Evolutionary conservation across 129 eudicot genomes (phyloP), one percentile per base, ranked within the genome.

Genomic region (Arctium lappa): DNA sequence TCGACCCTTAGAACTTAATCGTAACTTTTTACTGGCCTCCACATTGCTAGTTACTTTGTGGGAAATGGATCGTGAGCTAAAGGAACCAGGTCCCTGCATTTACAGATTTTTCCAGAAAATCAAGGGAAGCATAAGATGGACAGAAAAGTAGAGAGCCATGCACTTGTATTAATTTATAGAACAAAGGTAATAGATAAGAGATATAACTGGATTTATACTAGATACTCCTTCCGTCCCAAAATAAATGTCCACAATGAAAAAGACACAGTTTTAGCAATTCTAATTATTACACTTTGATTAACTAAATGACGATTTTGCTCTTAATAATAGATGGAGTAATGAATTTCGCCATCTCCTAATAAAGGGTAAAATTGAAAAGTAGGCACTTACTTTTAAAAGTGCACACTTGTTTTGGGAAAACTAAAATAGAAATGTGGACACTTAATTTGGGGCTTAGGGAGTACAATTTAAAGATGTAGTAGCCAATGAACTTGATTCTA

Each of bases 21-120:
- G 60, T 18, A 74, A 34, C 77, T 79, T 84, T 79, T 69, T 84
- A 62, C 36, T 66, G 79, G 83, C 69, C 29, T 12, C 71, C 56
- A 1, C 3, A 33, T 48, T 65, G 72, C 78, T 22, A 13, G 70
- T 72, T 72, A 12, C 83, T 78, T 74, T 84, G 50, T 68, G 77
- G 4, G 84, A 36, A 12, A 84, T 84, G 42, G 80, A 56, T 63
- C 73, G 72, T 44, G 80, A 79, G 77, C 62, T 76, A 29, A 84
- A 15, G 27, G 80, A 29, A 66, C 42, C 31, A 34, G 80, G 63
- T 74, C 69, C 68, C 87, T 84, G 76, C 37, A 73, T 79, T 22
- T 46, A 46, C 38, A 18, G 16, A 62, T 73, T 18, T 27, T 18
- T 22, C 34, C 8, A 29, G 33, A 66, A 66, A 66, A 66, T 66